Conservation (phyloP, 1,284 basidiomycete genomes). For the Golubevia sp. region DNA sequence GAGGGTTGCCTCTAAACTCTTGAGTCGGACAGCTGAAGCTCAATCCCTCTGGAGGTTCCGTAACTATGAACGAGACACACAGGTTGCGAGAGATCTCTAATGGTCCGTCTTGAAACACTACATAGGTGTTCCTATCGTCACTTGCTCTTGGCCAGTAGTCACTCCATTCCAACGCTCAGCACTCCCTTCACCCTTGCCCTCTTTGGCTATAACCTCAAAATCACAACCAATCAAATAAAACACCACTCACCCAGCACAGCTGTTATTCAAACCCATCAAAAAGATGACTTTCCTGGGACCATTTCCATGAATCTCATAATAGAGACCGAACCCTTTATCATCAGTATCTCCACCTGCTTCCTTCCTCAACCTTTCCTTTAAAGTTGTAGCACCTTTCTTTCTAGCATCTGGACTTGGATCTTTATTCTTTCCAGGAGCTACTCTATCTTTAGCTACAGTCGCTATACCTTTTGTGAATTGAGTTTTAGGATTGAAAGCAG, state of each 20-base stretch:
- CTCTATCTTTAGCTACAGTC: constrained; percentile 21
- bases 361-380: neutral
- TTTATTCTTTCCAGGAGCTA: constrained; percentile 13
- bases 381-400: constrained; percentile 10
- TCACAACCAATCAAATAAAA: no score
- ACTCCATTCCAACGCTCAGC: no score
- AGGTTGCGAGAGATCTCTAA: no score
- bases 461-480: constrained; percentile 18
- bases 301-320: constrained; percentile 56
- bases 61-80: no score
- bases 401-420: constrained; percentile 6
- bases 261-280: constrained; percentile 56
- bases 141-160: no score
- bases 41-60: no score
- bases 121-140: no score
- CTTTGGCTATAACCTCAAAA: no score
- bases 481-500: constrained; percentile 50
- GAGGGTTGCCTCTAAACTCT: no score
- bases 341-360: constrained; percentile 2
- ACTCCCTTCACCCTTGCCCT: no score
- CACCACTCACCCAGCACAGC: constrained; percentile 33
- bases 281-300: constrained; percentile 41
- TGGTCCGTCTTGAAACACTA: no score
- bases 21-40: no score
- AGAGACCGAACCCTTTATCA: constrained; percentile 49